Percentiles rank a stretch among this genome's conserved stretches.
Conservation (phyloP, 805 yeast species). For the Kuraishia hungarica region DNA sequence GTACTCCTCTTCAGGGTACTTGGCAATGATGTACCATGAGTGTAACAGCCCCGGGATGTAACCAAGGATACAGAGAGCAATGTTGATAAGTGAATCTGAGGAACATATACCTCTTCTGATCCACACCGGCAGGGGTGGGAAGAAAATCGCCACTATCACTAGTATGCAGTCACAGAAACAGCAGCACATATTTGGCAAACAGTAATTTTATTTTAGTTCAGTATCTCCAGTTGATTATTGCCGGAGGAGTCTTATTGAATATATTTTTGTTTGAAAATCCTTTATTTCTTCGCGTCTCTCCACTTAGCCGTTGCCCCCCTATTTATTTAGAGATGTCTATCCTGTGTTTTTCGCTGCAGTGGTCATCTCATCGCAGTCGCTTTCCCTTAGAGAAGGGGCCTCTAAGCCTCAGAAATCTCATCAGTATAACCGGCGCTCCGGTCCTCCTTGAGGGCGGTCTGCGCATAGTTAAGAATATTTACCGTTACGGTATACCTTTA, state of each 20-base stretch:
- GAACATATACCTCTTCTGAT: slow-evolving; percentile 67
- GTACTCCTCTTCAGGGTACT: slow-evolving; percentile 30
- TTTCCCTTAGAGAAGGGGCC: too few species aligned
- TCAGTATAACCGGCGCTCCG: background rate
- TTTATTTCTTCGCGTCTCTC: too few species aligned
- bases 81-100: slow-evolving; percentile 60
- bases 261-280: too few species aligned
- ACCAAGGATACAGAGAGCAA: slow-evolving; percentile 52
- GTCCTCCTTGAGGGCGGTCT: background rate
- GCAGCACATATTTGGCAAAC: slow-evolving; percentile 13
- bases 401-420: background rate
- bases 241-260: too few species aligned
- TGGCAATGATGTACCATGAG: slow-evolving; percentile 55
- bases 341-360: background rate
- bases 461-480: too few species aligned
- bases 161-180: slow-evolving; percentile 53
- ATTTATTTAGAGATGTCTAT: background rate
- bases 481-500: too few species aligned
- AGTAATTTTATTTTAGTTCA: too few species aligned
- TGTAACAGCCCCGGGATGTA: slow-evolving; percentile 67
- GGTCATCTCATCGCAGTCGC: background rate
- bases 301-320: background rate
- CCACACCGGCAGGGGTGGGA: slow-evolving; percentile 76
- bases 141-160: slow-evolving; percentile 58
- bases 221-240: too few species aligned